These are phyloP conservation scores for Myriosclerotinia duriaeana DNA, from an alignment of 2,329 filamentous ascomycete genomes.

Conservation along the genomic window DNA sequence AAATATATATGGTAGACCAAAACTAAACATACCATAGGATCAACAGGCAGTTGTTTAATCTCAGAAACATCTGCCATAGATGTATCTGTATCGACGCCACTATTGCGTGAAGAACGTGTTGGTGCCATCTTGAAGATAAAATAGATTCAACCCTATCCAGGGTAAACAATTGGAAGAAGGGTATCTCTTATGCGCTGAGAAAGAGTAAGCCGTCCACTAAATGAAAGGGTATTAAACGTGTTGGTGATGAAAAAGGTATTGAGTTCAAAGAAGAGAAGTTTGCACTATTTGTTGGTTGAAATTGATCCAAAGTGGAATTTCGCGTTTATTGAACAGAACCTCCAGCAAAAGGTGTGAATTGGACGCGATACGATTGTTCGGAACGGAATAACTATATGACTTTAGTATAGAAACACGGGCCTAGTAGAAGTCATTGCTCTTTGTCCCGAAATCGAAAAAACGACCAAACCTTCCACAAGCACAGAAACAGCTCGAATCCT, in stretches of 20 bases:
- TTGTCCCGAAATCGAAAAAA: conserved; percentile 12
- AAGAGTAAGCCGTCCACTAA: conserved; percentile 3
- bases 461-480: neutral
- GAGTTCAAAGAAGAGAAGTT: neutral
- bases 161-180: conserved; percentile 23
- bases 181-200: conserved; percentile 27
- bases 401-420: neutral
- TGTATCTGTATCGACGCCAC: conserved; percentile 50
- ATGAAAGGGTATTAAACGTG: conserved; percentile 24
- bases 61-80: conserved; percentile 61
- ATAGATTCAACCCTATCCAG: conserved; percentile 35
- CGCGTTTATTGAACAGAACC: conserved; percentile 20
- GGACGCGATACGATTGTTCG: conserved; percentile 14
- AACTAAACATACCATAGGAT: conserved; percentile 40
- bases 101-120: conserved; percentile 52
- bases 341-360: conserved; percentile 15
- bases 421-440: neutral
- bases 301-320: conserved; percentile 17
- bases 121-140: conserved; percentile 51
- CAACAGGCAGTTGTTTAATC: conserved; percentile 37
- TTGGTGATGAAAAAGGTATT: conserved; percentile 26
- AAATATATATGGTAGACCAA: neutral
- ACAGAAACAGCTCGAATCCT: conserved; percentile 7
- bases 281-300: conserved; percentile 26
- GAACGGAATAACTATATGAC: conserved; percentile 18